These are phyloP conservation scores for Flaveria linearis DNA, from an alignment of 129 eudicot species.

Conservation along the genomic window DNA sequence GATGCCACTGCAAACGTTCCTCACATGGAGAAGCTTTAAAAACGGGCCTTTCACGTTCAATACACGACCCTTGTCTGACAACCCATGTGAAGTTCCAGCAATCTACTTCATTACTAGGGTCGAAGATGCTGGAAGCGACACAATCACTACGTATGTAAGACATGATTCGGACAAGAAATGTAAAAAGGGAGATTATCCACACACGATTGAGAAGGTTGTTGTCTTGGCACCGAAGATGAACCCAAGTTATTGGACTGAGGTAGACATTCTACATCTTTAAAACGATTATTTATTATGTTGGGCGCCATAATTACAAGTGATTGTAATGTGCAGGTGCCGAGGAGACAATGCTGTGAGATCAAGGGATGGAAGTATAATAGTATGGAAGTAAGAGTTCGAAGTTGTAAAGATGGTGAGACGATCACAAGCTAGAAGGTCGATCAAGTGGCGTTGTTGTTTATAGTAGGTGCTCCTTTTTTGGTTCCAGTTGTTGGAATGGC, in stretches of 20 bases:
- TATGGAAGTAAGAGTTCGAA: constrained; percentile 57
- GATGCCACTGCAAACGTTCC: constrained; percentile 72
- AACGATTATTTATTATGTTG: not conserved
- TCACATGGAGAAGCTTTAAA: constrained; percentile 71
- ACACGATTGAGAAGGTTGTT: constrained; percentile 43
- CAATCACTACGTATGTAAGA: constrained; percentile 50
- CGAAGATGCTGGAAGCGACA: constrained; percentile 43
- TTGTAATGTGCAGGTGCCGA: constrained; percentile 52
- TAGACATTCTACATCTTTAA: constrained; percentile 19
- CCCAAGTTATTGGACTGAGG: constrained; percentile 61
- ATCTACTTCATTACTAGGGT: constrained; percentile 51
- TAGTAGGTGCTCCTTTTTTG: too few species aligned
- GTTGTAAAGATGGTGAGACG: constrained; percentile 10
- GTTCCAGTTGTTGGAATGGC: too few species aligned
- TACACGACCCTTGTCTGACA: constrained; percentile 56
- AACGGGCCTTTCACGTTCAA: constrained; percentile 86
- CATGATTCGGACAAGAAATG: constrained; percentile 38
- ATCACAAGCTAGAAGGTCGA: not conserved
- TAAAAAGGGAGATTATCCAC: constrained; percentile 44
- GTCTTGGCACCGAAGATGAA: constrained; percentile 64
- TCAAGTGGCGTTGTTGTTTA: too few species aligned
- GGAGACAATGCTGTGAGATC: constrained; percentile 76
- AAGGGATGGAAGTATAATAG: constrained; percentile 38
- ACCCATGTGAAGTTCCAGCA: constrained; percentile 63
- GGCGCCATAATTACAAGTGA: not conserved